Evolutionary conservation across 176 grass and related monocot species (phyloP).

Genomic region (barley (Hordeum vulgare)): DNA sequence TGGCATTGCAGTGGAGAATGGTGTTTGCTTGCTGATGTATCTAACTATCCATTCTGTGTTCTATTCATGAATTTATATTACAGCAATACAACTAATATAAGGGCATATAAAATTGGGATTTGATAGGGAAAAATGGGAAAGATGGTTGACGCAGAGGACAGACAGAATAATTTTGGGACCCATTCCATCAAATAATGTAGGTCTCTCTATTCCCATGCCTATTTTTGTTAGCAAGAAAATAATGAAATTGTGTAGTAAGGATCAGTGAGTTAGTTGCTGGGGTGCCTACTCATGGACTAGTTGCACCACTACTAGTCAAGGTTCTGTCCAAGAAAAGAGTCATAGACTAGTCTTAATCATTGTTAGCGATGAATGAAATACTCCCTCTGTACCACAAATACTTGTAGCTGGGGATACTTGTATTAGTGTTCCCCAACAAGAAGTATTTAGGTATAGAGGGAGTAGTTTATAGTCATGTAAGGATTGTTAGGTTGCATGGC

Average conservation of each 20-base stretch:
- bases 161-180: slow-evolving; percentile 30
- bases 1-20: neutral
- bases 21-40: neutral
- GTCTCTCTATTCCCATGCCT: slow-evolving; percentile 34
- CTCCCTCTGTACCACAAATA: no score
- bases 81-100: slow-evolving; percentile 41
- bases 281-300: neutral
- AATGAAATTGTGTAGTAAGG: neutral
- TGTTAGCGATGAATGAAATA: neutral
- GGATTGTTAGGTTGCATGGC: neutral
- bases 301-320: neutral
- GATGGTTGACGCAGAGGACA: slow-evolving; percentile 67
- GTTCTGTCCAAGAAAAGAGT: neutral
- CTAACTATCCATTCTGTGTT: neutral
- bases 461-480: neutral
- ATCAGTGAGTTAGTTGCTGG: neutral
- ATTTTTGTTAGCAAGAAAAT: slow-evolving; percentile 22
- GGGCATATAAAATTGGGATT: slow-evolving; percentile 52
- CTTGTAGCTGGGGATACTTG: no score
- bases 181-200: slow-evolving; percentile 51
- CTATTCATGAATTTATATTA: slow-evolving; percentile 8
- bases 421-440: no score
- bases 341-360: neutral
- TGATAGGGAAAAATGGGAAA: slow-evolving; percentile 71
- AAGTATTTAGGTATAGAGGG: no score